Conservation (phyloP, 495 filamentous ascomycete genomes). For the Tuber borchii region DNA sequence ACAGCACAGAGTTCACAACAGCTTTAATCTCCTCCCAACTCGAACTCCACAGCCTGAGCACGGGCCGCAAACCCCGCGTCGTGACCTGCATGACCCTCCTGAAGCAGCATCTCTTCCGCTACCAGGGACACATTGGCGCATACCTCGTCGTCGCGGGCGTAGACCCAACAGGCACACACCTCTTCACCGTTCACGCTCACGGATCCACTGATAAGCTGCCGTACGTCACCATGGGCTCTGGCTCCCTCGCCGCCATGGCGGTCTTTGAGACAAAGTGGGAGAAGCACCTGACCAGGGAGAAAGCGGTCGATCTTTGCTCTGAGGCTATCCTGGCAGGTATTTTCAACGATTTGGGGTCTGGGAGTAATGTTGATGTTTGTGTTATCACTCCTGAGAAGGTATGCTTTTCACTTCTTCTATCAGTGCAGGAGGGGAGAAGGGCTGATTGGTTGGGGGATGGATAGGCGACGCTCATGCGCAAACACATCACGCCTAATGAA, state of each 20-base stretch:
- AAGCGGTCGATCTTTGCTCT: slow-evolving; percentile 71
- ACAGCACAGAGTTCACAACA: slow-evolving; percentile 89
- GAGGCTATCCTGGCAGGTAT: slow-evolving; percentile 96
- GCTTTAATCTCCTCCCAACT: slow-evolving; percentile 96
- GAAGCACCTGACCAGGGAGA: slow-evolving; percentile 66
- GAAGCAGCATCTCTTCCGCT: slow-evolving; percentile 97
- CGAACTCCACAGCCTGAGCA: slow-evolving; percentile 90
- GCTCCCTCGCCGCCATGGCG: slow-evolving; percentile 92
- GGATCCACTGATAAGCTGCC: slow-evolving; percentile 97
- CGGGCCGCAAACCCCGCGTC: slow-evolving; percentile 90
- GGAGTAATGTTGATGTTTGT: slow-evolving; percentile 94
- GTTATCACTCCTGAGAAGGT: slow-evolving; percentile 85
- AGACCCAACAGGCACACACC: slow-evolving; percentile 89
- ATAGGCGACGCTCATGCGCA: slow-evolving; percentile 72
- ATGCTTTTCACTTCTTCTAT: background rate
- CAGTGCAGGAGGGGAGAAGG: background rate
- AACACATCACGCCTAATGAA: slow-evolving; percentile 87
- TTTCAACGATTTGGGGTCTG: slow-evolving; percentile 96
- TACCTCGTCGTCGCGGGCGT: slow-evolving; percentile 97
- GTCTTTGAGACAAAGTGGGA: slow-evolving; percentile 98
- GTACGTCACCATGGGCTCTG: slow-evolving; percentile 98
- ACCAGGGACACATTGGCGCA: slow-evolving; percentile 96
- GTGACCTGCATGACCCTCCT: slow-evolving; percentile 99
- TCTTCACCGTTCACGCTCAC: slow-evolving; percentile 98
- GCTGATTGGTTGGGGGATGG: background rate